Percentiles rank a stretch among this genome's conserved stretches.
phyloP scores from a whole-genome alignment of 176 grass and related monocot species.

The Dactylis glomerata region DNA sequence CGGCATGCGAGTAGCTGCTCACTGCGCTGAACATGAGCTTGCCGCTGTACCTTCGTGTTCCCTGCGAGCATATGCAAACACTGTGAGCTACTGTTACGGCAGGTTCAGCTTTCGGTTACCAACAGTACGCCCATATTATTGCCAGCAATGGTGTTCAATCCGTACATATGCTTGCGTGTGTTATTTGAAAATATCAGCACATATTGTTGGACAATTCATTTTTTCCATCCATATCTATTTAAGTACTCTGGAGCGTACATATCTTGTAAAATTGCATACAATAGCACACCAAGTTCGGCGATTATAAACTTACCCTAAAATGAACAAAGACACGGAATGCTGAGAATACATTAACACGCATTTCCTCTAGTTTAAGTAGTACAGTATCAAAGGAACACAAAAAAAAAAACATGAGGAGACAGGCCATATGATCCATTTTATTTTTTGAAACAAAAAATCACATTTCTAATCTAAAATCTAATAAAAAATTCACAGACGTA shows the following conservation, averaged over 20 bases:
- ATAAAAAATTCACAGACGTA: neutral
- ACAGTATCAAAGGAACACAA: too few relatives aligned
- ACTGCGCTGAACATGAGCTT: neutral
- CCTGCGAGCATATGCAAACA: slow-evolving; percentile 13
- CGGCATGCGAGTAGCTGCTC: slow-evolving; percentile 5
- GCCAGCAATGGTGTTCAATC: neutral
- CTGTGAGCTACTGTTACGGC: neutral
- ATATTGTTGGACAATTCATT: neutral
- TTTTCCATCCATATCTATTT: too few relatives aligned
- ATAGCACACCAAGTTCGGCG: neutral
- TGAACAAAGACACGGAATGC: neutral
- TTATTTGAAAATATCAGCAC: neutral
- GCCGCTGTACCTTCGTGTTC: neutral
- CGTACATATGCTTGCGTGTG: neutral
- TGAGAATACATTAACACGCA: neutral
- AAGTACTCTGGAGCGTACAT: too few relatives aligned
- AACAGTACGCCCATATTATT: slow-evolving; percentile 6
- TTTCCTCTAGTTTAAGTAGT: too few relatives aligned
- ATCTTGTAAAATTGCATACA: neutral
- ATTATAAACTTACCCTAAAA: neutral
- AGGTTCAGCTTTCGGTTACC: slow-evolving; percentile 15
- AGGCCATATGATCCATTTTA: too few relatives aligned
- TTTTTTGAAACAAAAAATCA: neutral
- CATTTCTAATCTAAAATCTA: neutral
- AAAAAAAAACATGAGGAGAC: too few relatives aligned